Percentiles rank a stretch among this genome's conserved stretches.
Conservation (phyloP, 768 basidiomycete genomes). For the Suillus luteus region DNA sequence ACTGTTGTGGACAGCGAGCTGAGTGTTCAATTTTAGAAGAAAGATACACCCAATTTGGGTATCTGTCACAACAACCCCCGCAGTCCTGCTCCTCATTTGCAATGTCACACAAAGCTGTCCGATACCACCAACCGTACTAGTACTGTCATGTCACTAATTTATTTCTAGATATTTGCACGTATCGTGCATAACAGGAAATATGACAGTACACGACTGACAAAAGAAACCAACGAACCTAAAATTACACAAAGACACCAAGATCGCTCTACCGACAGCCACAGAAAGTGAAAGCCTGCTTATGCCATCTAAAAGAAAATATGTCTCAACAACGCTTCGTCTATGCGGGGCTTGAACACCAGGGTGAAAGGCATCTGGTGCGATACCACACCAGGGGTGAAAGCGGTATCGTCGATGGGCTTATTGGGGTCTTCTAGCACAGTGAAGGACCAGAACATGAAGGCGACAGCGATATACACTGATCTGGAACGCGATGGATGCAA, state of each 20-base stretch:
- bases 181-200: not conserved
- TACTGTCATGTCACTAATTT: not conserved
- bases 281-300: not conserved
- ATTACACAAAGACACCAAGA: not conserved
- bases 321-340: slow-evolving; percentile 19
- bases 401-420: slow-evolving; percentile 59
- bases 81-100: not conserved
- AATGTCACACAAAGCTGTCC: not conserved
- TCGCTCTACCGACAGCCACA: not conserved
- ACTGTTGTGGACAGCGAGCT: too few species aligned
- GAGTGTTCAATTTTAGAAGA: too few species aligned
- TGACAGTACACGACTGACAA: not conserved
- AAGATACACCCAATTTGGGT: too few species aligned
- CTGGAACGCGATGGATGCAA: slow-evolving; percentile 29
- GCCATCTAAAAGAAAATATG: not conserved
- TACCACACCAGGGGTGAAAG: slow-evolving; percentile 65
- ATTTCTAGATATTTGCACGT: not conserved
- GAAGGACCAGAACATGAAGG: slow-evolving; percentile 67
- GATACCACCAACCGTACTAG: not conserved
- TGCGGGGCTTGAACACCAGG: slow-evolving; percentile 53
- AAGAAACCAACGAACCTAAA: too few species aligned
- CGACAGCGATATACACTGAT: slow-evolving; percentile 64
- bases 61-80: not conserved
- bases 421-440: slow-evolving; percentile 46
- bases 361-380: slow-evolving; percentile 63